Evolutionary conservation across 2,329 filamentous ascomycete genomes (phyloP).

Genomic region (Calonectria hongkongensis): DNA sequence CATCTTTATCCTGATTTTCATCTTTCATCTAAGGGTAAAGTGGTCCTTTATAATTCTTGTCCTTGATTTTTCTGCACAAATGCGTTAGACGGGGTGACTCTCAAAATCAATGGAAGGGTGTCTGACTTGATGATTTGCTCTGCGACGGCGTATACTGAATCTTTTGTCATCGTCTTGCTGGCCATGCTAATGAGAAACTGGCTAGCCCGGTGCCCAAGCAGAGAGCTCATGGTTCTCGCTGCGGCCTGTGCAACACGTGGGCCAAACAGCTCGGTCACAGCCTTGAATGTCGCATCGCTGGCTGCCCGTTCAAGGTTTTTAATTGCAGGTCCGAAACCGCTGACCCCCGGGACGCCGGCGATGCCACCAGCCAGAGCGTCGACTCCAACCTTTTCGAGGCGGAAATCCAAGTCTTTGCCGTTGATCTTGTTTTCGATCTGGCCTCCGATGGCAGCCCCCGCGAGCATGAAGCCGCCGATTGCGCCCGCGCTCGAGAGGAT

Average conservation of each 20-base stretch:
- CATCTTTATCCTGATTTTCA: background rate
- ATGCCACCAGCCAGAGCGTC: background rate
- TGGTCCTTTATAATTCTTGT: background rate
- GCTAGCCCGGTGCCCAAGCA: slow-evolving; percentile 1
- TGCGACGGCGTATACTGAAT: background rate
- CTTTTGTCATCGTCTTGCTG: slow-evolving; percentile 7
- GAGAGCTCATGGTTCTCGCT: background rate
- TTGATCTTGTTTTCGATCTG: slow-evolving; percentile 14
- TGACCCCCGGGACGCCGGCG: background rate
- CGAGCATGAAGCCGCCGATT: slow-evolving; percentile 2
- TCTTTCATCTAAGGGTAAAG: background rate
- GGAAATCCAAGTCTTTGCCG: slow-evolving; percentile 1
- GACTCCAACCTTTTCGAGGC: background rate
- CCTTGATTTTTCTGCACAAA: background rate
- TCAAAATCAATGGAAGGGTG: background rate
- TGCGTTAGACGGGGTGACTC: background rate
- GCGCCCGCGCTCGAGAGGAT: slow-evolving; percentile 6
- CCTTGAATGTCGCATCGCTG: background rate
- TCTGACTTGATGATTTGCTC: slow-evolving; percentile 11
- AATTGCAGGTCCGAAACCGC: background rate
- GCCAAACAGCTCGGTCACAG: too few relatives aligned
- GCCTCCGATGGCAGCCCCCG: slow-evolving; percentile 9
- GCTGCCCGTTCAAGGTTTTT: background rate
- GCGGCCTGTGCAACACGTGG: background rate
- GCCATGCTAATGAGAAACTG: slow-evolving; percentile 4